phyloP scores from a whole-genome alignment of 2,329 filamentous ascomycete species.

The Akanthomyces lecanii region DNA sequence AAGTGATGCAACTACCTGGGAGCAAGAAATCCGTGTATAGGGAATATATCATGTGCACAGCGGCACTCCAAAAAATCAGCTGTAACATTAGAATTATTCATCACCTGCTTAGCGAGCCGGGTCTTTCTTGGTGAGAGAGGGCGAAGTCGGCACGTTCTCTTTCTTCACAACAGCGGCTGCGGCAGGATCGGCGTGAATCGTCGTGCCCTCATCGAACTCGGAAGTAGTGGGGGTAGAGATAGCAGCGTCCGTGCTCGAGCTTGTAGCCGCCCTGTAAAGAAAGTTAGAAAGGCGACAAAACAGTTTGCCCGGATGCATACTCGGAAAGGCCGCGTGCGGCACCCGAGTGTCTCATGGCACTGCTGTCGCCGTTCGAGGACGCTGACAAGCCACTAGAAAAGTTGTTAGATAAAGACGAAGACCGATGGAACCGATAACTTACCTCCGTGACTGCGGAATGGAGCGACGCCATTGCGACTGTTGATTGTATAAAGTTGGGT shows the following conservation, averaged over 20 bases:
- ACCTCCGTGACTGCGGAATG: conserved; percentile 30
- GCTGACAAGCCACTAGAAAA: conserved; percentile 25
- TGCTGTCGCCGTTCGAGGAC: conserved; percentile 28
- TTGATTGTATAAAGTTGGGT: conserved; percentile 33
- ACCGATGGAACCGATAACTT: conserved; percentile 16
- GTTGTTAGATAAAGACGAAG: conserved; percentile 2
- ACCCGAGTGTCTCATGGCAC: conserved; percentile 28
- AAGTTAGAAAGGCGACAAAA: conserved; percentile 31
- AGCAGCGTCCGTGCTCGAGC: conserved; percentile 38
- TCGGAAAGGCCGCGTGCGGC: conserved; percentile 32
- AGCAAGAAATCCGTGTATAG: conserved; percentile 18
- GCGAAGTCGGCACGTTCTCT: conserved; percentile 47
- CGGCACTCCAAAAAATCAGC: conserved; percentile 17
- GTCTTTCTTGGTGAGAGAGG: conserved; percentile 39
- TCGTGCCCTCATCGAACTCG: conserved; percentile 50
- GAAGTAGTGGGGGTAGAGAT: conserved; percentile 40
- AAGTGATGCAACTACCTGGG: conserved; percentile 16
- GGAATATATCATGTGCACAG: conserved; percentile 17
- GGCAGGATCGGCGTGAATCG: conserved; percentile 49
- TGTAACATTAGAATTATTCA: conserved; percentile 20
- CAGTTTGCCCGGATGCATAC: conserved; percentile 30
- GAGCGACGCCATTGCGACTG: conserved; percentile 36
- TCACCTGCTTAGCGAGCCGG: conserved; percentile 27
- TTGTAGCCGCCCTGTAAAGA: conserved; percentile 33
- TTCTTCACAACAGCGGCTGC: conserved; percentile 31